These are phyloP conservation scores for Cornus controversa DNA, from an alignment of 148 eudicot species.

Conservation along the genomic window DNA sequence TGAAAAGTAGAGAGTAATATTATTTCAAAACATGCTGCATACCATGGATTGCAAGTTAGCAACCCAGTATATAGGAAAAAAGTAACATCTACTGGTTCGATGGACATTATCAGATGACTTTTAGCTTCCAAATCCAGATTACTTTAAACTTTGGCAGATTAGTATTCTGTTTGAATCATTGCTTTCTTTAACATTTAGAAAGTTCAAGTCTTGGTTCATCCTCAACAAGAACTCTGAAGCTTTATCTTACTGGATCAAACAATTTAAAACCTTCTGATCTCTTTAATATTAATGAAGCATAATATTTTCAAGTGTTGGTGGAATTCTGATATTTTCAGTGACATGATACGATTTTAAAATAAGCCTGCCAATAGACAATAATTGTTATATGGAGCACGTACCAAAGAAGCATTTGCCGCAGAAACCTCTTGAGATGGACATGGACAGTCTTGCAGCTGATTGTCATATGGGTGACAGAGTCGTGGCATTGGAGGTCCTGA, in stretches of 20 bases:
- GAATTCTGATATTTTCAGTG: background rate
- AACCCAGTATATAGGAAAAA: background rate
- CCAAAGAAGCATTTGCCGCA: slow-evolving; percentile 74
- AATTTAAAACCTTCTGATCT: too few relatives aligned
- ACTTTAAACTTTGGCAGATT: too few relatives aligned
- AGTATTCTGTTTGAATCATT: too few relatives aligned
- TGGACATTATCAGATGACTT: background rate
- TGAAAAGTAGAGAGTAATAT: background rate
- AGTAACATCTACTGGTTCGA: background rate
- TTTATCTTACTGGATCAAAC: background rate
- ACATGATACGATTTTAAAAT: background rate
- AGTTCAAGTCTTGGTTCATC: background rate
- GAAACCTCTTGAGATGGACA: slow-evolving; percentile 63
- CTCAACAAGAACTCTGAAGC: background rate
- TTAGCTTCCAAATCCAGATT: too few relatives aligned
- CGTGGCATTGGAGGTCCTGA: slow-evolving; percentile 82
- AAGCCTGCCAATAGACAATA: background rate
- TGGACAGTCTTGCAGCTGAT: slow-evolving; percentile 65
- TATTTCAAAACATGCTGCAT: background rate
- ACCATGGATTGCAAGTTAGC: background rate
- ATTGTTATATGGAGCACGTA: slow-evolving; percentile 20
- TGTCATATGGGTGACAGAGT: slow-evolving; percentile 79
- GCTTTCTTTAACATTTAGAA: too few relatives aligned
- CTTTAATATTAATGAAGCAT: background rate
- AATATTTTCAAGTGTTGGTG: background rate